Evolutionary conservation across 2,329 filamentous ascomycete genomes (phyloP).

Genomic region (Beauveria sp.): DNA sequence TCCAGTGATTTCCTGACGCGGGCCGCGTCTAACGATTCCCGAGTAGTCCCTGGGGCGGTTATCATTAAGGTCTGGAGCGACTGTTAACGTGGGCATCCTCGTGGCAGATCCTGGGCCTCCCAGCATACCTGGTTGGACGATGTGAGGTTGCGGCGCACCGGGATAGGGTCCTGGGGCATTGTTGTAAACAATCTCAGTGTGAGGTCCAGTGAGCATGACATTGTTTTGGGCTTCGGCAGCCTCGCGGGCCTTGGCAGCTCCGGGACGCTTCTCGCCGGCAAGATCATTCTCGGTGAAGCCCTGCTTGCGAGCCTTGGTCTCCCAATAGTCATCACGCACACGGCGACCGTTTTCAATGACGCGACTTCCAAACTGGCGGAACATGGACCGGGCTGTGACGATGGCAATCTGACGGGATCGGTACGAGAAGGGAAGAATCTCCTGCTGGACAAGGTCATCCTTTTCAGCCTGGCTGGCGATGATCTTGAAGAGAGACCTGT

Average conservation of each 20-base stretch:
- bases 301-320: constrained; percentile 92
- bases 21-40: constrained; percentile 66
- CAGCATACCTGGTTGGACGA: constrained; percentile 66
- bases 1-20: constrained; percentile 83
- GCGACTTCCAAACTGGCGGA: constrained; percentile 92
- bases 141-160: constrained; percentile 58
- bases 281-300: constrained; percentile 96
- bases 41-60: constrained; percentile 74
- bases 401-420: constrained; percentile 98
- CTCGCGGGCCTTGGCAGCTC: constrained; percentile 81
- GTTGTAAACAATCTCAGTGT: constrained; percentile 84
- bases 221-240: constrained; percentile 64
- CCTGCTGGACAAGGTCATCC: constrained; percentile 89
- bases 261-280: constrained; percentile 91
- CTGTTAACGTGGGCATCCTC: constrained; percentile 77
- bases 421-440: constrained; percentile 95
- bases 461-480: constrained; percentile 95
- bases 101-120: constrained; percentile 57
- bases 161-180: constrained; percentile 61
- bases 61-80: constrained; percentile 70
- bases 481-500: constrained; percentile 92
- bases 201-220: constrained; percentile 56
- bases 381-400: constrained; percentile 96
- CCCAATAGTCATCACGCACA: constrained; percentile 98
- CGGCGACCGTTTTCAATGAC: constrained; percentile 84